phyloP scores from a whole-genome alignment of 345 rosid genomes.

The Populus euphratica region DNA sequence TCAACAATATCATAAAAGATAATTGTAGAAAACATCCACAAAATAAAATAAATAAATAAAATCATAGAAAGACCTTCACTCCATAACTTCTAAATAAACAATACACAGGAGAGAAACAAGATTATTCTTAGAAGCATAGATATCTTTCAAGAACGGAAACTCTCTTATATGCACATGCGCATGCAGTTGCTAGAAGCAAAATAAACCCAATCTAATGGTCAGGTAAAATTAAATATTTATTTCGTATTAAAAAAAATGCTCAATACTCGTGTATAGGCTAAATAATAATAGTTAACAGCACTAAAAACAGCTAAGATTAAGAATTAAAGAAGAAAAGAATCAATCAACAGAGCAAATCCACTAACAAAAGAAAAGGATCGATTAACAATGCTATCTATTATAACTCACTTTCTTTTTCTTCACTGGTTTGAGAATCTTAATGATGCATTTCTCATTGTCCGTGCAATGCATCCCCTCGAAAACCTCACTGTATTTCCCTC shows the following conservation, averaged over 20 bases:
- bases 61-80: neutral
- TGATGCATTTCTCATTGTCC: conserved; percentile 73
- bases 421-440: conserved; percentile 96
- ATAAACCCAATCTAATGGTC: neutral
- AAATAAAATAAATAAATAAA: neutral
- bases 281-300: too few species aligned
- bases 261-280: too few species aligned
- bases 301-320: neutral
- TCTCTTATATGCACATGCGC: too few species aligned
- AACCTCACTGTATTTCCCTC: conserved; percentile 95
- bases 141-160: neutral
- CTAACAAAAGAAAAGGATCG: neutral
- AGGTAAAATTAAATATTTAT: too few species aligned
- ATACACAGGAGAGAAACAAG: neutral
- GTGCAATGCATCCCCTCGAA: conserved; percentile 88
- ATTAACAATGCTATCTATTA: neutral
- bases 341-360: neutral
- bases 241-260: too few species aligned
- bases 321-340: neutral
- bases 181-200: neutral
- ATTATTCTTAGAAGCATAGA: neutral
- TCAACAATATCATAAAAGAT: neutral
- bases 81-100: neutral
- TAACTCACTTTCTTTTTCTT: conserved; percentile 90
- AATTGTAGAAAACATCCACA: neutral